Percentiles rank a stretch among this genome's conserved stretches.
These are phyloP conservation scores for Saccharomycopsis javanensis DNA, from an alignment of 805 yeast species.

Conservation along the genomic window DNA sequence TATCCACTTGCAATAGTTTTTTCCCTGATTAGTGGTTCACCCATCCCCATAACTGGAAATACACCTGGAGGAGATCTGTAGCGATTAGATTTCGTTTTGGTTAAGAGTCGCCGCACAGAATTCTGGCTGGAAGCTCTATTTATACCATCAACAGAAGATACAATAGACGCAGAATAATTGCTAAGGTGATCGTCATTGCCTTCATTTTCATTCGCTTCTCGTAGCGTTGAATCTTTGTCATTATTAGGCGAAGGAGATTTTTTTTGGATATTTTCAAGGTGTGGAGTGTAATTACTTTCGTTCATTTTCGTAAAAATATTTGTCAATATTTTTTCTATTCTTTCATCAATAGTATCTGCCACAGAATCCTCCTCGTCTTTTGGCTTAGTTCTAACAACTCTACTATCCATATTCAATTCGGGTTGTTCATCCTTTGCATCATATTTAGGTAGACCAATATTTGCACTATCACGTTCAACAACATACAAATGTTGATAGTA, in stretches of 20 bases:
- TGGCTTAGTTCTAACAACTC: constrained; percentile 51
- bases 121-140: neutral
- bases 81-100: neutral
- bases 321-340: neutral
- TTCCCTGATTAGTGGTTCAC: constrained; percentile 48
- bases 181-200: constrained; percentile 5
- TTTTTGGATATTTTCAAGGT: neutral
- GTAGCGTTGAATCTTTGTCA: neutral
- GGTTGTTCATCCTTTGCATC: constrained; percentile 78
- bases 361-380: constrained; percentile 1
- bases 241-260: neutral
- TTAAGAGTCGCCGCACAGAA: constrained; percentile 1
- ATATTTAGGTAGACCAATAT: constrained; percentile 53
- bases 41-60: constrained; percentile 76
- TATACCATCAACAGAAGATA: neutral
- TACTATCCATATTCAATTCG: constrained; percentile 62
- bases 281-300: neutral
- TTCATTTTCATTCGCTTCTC: neutral
- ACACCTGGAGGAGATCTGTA: constrained; percentile 61
- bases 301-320: neutral
- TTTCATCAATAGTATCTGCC: constrained; percentile 10
- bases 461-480: constrained; percentile 59
- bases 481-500: constrained; percentile 65
- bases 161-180: neutral
- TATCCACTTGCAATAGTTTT: constrained; percentile 39